Evolutionary conservation across 2,329 filamentous ascomycete species (phyloP).

Genomic region (Cladophialophora exuberans): DNA sequence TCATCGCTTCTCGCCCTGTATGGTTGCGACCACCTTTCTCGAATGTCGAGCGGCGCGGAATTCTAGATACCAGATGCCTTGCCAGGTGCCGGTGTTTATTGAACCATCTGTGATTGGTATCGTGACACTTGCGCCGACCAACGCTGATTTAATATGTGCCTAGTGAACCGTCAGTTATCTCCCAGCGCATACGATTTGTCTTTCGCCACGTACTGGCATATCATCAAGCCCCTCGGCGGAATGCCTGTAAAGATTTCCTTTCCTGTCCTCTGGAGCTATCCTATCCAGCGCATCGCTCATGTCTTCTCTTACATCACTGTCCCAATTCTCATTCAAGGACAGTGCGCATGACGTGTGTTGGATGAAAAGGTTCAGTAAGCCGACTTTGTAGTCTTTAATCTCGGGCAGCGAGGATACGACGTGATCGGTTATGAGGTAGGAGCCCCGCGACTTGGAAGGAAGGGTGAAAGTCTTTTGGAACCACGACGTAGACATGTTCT

Average conservation of each 20-base stretch:
- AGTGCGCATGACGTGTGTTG: constrained; percentile 94
- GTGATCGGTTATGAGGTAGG: constrained; percentile 84
- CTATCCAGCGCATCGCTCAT: constrained; percentile 94
- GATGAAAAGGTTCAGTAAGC: constrained; percentile 84
- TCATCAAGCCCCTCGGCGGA: constrained; percentile 86
- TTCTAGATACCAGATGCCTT: constrained; percentile 90
- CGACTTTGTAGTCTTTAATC: constrained; percentile 79
- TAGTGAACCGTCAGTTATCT: constrained; percentile 38
- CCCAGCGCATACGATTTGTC: background rate
- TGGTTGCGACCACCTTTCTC: constrained; percentile 85
- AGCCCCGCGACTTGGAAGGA: constrained; percentile 75
- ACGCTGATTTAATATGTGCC: constrained; percentile 90
- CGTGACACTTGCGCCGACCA: constrained; percentile 86
- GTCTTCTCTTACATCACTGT: constrained; percentile 81
- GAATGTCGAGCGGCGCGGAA: constrained; percentile 77
- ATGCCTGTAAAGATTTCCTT: constrained; percentile 80
- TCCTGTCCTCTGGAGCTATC: constrained; percentile 80
- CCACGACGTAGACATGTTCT: constrained; percentile 57
- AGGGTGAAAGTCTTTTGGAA: constrained; percentile 83
- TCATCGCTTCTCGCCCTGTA: constrained; percentile 75
- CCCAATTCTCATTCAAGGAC: constrained; percentile 90
- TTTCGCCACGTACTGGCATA: constrained; percentile 71
- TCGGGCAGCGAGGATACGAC: constrained; percentile 75
- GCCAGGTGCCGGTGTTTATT: constrained; percentile 66
- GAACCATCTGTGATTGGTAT: constrained; percentile 88